Evolutionary conservation across 108 stramenopile genomes (phyloP), one percentile per base, ranked within the genome.

Genomic region (Skeletonema grethae): DNA sequence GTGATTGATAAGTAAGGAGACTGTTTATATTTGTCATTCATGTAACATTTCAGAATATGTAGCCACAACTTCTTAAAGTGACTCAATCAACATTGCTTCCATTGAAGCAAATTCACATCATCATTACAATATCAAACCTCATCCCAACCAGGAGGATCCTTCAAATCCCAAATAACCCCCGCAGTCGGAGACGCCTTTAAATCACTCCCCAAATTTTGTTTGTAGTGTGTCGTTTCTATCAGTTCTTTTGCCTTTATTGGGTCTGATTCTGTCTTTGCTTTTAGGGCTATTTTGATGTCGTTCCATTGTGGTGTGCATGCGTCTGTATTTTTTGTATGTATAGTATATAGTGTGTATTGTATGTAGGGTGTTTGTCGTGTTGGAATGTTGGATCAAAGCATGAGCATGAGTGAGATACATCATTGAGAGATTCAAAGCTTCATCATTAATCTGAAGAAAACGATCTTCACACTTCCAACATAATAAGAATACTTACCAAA

Each of bases 101-200:
- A 10, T 38, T 8, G 9, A 38, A 43, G n/a, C 15, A 43, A 24
- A n/a, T 65, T 15, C 46, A 65, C 57, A 30, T 15, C 12, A 29
- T 13, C n/a, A n/a, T n/a, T n/a, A n/a, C n/a, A n/a, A n/a, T 7
- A 22, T 12, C 5, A 57, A 57, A 58, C 57, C 57, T 64, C 59
- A 72, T 85, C 86, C 93, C 93, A 94, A 16, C 88, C 83, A 15
- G 93, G 90, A 61, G 64, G 65, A 50, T 94, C 89, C 64, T 94
- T 94, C 62, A 90, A 69, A 43, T 91, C 89, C 93, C 93, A 94
- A 70, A 94, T 92, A 45, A 85, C 77, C 38, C 90, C 90, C 4
- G 89, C 89, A 63, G 93, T 94, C 2, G 93, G 89, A 39, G 89
- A 90, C 24, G 75, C 74, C 35, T 73, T 86, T 46, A 78, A 76